phyloP scores from a whole-genome alignment of 2,329 filamentous ascomycete species.

The Plenodomus tracheiphilus region DNA sequence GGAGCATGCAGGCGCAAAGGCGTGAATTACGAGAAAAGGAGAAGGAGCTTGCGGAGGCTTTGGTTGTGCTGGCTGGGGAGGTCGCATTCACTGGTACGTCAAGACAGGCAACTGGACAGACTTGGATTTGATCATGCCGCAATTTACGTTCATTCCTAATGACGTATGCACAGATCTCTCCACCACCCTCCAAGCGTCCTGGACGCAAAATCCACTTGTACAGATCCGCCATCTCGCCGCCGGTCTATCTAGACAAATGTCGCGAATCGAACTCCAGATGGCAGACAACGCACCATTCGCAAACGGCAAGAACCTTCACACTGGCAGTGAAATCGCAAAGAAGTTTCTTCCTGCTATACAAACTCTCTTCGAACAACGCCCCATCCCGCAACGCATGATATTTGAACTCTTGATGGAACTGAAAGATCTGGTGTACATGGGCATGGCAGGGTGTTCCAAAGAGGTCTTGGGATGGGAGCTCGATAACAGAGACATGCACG shows the following conservation, averaged over 20 bases:
- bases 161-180: slow-evolving; percentile 28
- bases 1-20: slow-evolving; percentile 41
- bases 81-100: slow-evolving; percentile 37
- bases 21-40: slow-evolving; percentile 37
- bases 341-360: slow-evolving; percentile 38
- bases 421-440: slow-evolving; percentile 36
- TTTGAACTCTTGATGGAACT: slow-evolving; percentile 41
- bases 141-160: too few species aligned
- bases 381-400: slow-evolving; percentile 39
- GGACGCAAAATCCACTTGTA: slow-evolving; percentile 36
- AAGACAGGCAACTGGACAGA: not conserved
- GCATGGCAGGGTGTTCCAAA: slow-evolving; percentile 28
- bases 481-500: slow-evolving; percentile 21
- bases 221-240: slow-evolving; percentile 41
- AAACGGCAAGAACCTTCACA: slow-evolving; percentile 38
- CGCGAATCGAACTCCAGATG: slow-evolving; percentile 40
- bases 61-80: slow-evolving; percentile 39
- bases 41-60: slow-evolving; percentile 39
- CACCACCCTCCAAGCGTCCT: slow-evolving; percentile 33
- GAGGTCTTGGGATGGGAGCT: slow-evolving; percentile 38
- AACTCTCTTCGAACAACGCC: slow-evolving; percentile 35
- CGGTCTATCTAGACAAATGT: slow-evolving; percentile 41
- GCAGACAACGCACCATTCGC: slow-evolving; percentile 39
- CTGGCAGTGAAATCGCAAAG: slow-evolving; percentile 36
- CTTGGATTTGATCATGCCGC: too few species aligned